These are phyloP conservation scores for Thelephora ganbajun DNA, from an alignment of 768 basidiomycete genomes.

Conservation along the genomic window DNA sequence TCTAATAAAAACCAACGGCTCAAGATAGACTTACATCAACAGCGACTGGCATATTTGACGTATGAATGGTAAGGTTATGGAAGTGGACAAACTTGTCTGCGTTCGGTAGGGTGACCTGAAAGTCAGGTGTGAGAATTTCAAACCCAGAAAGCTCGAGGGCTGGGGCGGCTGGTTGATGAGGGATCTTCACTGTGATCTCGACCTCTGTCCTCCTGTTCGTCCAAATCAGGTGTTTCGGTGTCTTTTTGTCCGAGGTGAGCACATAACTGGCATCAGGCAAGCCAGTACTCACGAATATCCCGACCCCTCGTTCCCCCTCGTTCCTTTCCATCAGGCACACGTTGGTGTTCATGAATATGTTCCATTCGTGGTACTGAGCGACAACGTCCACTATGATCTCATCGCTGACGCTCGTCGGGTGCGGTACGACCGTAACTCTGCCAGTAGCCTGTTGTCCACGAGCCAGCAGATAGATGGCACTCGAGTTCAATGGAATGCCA, in stretches of 20 bases:
- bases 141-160: conserved; percentile 11
- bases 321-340: conserved; percentile 12
- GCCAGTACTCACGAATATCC: conserved; percentile 16
- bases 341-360: conserved; percentile 4
- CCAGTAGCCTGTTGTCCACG: conserved; percentile 7
- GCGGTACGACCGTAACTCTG: conserved; percentile 6
- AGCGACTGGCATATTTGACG: conserved; percentile 21
- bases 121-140: conserved; percentile 27
- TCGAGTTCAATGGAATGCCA: not conserved
- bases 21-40: conserved; percentile 16
- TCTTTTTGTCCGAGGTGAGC: not conserved
- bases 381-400: conserved; percentile 11
- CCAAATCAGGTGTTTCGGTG: conserved; percentile 18
- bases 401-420: conserved; percentile 3
- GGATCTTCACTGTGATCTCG: conserved; percentile 19
- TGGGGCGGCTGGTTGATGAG: conserved; percentile 25
- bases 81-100: conserved; percentile 25
- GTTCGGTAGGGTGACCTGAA: conserved; percentile 25
- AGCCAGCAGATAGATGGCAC: conserved; percentile 4
- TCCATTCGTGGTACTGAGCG: conserved; percentile 6
- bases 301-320: conserved; percentile 13
- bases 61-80: conserved; percentile 19
- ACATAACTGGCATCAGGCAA: not conserved
- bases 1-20: not conserved
- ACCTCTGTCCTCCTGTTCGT: conserved; percentile 1